Conservation (phyloP, 768 basidiomycete genomes). For the Multifurca ochricompacta region DNA sequence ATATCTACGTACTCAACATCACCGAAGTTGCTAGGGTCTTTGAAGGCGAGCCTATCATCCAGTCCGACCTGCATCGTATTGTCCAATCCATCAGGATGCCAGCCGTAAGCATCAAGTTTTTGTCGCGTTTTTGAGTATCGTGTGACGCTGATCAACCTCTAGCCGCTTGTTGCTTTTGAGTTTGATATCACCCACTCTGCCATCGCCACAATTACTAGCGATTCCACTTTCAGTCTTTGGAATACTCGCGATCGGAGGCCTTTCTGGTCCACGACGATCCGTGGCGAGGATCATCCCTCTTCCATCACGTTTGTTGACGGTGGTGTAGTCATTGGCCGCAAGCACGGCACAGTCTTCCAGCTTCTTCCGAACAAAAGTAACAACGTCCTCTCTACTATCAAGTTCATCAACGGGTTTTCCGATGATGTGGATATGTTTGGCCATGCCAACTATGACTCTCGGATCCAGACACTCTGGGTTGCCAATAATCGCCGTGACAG, state of each 20-base stretch:
- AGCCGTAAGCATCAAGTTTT: slow-evolving; percentile 44
- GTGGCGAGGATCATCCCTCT: slow-evolving; percentile 74
- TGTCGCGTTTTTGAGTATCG: background rate
- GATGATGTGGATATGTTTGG: slow-evolving; percentile 86
- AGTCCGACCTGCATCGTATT: slow-evolving; percentile 62
- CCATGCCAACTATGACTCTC: slow-evolving; percentile 75
- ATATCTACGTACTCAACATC: slow-evolving; percentile 71
- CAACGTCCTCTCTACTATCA: slow-evolving; percentile 67
- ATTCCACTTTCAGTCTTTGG: slow-evolving; percentile 78
- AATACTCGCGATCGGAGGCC: slow-evolving; percentile 69
- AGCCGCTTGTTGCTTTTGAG: slow-evolving; percentile 80
- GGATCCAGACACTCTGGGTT: slow-evolving; percentile 82
- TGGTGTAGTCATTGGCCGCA: slow-evolving; percentile 78
- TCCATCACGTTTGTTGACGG: slow-evolving; percentile 81
- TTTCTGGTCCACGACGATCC: slow-evolving; percentile 68
- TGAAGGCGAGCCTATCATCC: slow-evolving; percentile 57
- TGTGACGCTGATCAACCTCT: background rate
- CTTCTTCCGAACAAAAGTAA: slow-evolving; percentile 69
- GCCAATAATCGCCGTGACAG: slow-evolving; percentile 82
- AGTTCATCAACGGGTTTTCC: slow-evolving; percentile 59
- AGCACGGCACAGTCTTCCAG: slow-evolving; percentile 80
- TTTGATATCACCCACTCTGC: slow-evolving; percentile 74
- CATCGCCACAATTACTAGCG: slow-evolving; percentile 74
- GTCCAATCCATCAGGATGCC: slow-evolving; percentile 59
- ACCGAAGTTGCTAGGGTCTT: slow-evolving; percentile 50